phyloP scores from a whole-genome alignment of 371 early-diverging fungal species.

The Mortierella sp. region DNA sequence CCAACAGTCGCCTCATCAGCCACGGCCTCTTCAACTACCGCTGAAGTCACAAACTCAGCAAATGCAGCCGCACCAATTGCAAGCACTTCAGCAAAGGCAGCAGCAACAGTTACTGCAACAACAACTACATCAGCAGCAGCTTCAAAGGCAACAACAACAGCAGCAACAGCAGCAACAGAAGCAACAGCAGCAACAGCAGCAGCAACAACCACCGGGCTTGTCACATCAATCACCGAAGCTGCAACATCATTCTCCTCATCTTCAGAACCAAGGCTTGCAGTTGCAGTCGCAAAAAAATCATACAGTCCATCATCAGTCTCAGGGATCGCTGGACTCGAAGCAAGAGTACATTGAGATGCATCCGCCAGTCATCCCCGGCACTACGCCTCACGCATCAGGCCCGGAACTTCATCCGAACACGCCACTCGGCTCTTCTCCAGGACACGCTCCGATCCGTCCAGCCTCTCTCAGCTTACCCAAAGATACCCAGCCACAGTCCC shows the following conservation, averaged over 20 bases:
- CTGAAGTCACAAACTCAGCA: conserved; percentile 3
- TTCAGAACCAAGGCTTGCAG: conserved; percentile 3
- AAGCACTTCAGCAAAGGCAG: conserved; percentile 3
- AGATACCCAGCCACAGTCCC: conserved; percentile 1
- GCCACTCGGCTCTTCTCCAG: not conserved
- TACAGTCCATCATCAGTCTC: not conserved
- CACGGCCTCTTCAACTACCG: conserved; percentile 1
- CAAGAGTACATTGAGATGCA: conserved; percentile 13
- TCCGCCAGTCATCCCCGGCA: not conserved
- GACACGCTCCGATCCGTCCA: not conserved
- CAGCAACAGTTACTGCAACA: conserved; percentile 3
- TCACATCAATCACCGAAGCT: not conserved
- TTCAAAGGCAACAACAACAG: conserved; percentile 3
- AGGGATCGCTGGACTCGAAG: conserved; percentile 11
- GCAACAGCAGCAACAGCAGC: not conserved
- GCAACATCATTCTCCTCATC: conserved; percentile 8
- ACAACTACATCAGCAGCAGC: not conserved
- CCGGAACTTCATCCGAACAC: conserved; percentile 3
- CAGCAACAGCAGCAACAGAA: not conserved
- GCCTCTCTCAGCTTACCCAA: conserved; percentile 6
- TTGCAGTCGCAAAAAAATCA: too few relatives aligned
- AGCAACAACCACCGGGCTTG: conserved; percentile 1
- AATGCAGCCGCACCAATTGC: conserved; percentile 2
- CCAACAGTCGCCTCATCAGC: conserved; percentile 1
- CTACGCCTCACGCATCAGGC: conserved; percentile 1